Evolutionary conservation across 768 basidiomycete genomes (phyloP).

Genomic region (Psilocybe cubensis): DNA sequence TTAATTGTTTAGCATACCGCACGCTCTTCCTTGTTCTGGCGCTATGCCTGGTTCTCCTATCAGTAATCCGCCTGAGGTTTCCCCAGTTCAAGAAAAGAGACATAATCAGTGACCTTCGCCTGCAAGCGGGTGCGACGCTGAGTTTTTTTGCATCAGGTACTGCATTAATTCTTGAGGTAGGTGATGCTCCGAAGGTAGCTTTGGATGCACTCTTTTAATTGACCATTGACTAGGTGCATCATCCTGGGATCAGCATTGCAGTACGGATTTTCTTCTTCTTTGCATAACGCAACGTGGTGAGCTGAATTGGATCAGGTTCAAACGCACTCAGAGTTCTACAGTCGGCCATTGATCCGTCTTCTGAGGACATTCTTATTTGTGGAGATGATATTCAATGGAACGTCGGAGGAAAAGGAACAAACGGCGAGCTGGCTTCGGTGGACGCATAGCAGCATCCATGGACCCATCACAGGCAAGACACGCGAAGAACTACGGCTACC

Average conservation of each 20-base stretch:
- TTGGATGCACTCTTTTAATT: not conserved
- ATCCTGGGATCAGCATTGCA: not conserved
- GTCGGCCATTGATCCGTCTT: not conserved
- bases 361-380: not conserved
- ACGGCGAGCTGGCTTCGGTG: constrained; percentile 2
- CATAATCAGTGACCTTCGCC: not conserved
- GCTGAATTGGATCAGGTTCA: not conserved
- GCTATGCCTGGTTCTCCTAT: not conserved
- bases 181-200: not conserved
- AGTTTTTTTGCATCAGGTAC: not conserved
- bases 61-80: not conserved
- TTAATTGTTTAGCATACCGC: not conserved
- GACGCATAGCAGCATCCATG: not conserved
- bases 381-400: not conserved
- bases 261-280: not conserved
- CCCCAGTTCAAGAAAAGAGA: not conserved
- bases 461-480: not conserved
- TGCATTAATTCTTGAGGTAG: constrained; percentile 1
- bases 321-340: not conserved
- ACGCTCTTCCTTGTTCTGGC: not conserved
- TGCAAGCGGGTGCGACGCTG: not conserved
- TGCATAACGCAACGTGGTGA: not conserved
- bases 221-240: not conserved
- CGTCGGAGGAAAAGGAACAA: constrained; percentile 3
- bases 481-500: not conserved